A percentile compares a stretch with the other conserved stretches of the same genome.
Conservation (phyloP, 306 rosid genomes). For the Senna tora region DNA sequence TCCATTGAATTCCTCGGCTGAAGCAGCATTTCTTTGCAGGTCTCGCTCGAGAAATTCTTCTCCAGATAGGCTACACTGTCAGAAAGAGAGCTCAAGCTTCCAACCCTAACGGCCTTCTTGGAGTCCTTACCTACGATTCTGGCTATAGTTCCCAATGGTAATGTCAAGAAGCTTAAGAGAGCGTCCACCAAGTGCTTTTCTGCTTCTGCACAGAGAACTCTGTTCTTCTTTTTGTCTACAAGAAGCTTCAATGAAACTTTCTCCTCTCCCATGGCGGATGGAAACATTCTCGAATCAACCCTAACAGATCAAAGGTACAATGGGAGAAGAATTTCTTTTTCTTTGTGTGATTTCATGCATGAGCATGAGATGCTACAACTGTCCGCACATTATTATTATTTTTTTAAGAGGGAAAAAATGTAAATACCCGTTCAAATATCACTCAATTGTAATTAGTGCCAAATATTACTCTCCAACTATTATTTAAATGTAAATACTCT, state of each 20-base stretch:
- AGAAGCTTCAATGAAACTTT: slow-evolving; percentile 29
- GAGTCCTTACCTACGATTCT: background rate
- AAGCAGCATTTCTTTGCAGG: background rate
- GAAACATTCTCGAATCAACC: background rate
- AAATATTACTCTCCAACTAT: no score
- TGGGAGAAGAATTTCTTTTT: no score
- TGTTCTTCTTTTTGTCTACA: background rate
- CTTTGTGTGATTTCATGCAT: no score
- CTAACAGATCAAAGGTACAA: no score
- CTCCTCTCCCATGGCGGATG: background rate
- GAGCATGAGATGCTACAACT: no score
- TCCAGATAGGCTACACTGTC: background rate
- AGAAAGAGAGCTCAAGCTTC: background rate
- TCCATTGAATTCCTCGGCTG: slow-evolving; percentile 13
- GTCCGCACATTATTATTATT: no score
- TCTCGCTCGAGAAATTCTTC: background rate
- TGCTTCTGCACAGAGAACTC: slow-evolving; percentile 31
- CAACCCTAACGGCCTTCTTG: background rate
- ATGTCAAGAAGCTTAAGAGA: slow-evolving; percentile 24
- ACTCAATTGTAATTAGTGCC: no score
- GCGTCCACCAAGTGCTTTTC: slow-evolving; percentile 33
- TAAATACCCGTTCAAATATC: no score
- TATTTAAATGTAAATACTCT: no score
- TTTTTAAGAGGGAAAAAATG: no score
- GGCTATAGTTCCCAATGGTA: slow-evolving; percentile 30